phyloP scores from a whole-genome alignment of 208 protist species.

The Trypanosoma melophagium region DNA sequence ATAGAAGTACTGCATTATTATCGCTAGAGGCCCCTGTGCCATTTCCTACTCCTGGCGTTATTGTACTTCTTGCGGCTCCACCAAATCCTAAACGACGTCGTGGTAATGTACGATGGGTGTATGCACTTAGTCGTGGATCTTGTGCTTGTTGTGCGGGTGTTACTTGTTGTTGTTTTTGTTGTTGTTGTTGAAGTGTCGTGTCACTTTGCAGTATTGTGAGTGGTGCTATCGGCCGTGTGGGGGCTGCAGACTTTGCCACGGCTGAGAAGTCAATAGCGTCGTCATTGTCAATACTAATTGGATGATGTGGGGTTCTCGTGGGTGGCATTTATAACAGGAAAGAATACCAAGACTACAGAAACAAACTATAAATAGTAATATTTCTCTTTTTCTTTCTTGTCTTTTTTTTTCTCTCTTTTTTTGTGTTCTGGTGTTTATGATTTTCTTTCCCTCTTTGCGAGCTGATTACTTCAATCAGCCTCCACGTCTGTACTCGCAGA shows the following conservation, averaged over 20 bases:
- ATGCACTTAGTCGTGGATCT: conserved; percentile 29
- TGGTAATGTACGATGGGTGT: conserved; percentile 25
- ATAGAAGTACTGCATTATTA: too few relatives aligned
- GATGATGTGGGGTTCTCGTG: conserved; percentile 22
- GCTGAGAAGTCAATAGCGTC: conserved; percentile 70
- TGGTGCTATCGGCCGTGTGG: conserved; percentile 12
- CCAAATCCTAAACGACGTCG: conserved; percentile 30
- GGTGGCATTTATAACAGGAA: not conserved
- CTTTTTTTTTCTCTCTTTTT: not conserved
- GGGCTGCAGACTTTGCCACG: conserved; percentile 15
- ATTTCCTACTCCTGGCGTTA: too few relatives aligned
- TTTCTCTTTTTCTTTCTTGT: conserved; percentile 2
- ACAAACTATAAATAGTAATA: not conserved
- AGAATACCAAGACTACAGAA: not conserved
- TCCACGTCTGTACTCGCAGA: too few relatives aligned
- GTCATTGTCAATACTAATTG: conserved; percentile 61
- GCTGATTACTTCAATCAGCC: too few relatives aligned
- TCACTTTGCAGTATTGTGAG: conserved; percentile 9
- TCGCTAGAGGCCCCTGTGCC: too few relatives aligned
- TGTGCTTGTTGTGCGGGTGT: conserved; percentile 16
- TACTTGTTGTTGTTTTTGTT: conserved; percentile 1
- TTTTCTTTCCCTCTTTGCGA: not conserved
- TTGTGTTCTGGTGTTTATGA: not conserved
- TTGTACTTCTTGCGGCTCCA: not conserved
- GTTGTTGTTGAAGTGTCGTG: not conserved